Percentiles rank a stretch among this genome's conserved stretches.
phyloP scores from a whole-genome alignment of 768 basidiomycete genomes.

The Tricholoma bakamatsutake region DNA sequence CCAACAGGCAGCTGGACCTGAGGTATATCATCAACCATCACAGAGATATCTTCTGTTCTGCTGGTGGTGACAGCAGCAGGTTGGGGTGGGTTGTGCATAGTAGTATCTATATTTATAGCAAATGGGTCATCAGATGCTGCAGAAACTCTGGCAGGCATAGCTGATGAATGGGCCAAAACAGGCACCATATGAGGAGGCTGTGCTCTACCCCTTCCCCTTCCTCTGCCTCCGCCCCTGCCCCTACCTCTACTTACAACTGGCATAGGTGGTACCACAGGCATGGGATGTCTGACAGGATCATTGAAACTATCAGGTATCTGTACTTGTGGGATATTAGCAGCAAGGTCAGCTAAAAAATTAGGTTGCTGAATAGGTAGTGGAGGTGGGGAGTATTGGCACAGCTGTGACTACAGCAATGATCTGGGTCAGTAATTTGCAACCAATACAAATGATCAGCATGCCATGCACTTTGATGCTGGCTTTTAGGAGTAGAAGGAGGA shows the following conservation, averaged over 20 bases:
- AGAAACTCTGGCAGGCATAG: no score
- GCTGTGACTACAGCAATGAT: neutral
- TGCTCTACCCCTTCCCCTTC: no score
- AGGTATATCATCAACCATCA: neutral
- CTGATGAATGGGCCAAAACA: no score
- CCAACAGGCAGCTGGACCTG: neutral
- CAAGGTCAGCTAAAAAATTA: neutral
- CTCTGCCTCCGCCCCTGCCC: no score
- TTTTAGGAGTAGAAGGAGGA: neutral
- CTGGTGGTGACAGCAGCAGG: no score
- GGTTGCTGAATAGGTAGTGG: neutral
- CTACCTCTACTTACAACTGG: neutral
- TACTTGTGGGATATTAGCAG: constrained; percentile 3
- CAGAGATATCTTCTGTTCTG: neutral
- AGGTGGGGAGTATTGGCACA: neutral
- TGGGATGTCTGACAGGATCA: neutral
- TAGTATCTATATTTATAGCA: no score
- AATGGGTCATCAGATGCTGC: no score
- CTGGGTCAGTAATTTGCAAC: constrained; percentile 1
- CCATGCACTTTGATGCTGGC: neutral
- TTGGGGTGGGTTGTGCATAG: no score
- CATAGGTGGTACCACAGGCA: constrained; percentile 1
- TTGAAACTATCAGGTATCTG: neutral
- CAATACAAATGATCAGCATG: neutral
- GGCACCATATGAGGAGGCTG: no score